Evolutionary conservation across 768 basidiomycete species (phyloP), one percentile per base, ranked within the genome.

Genomic region (Grammothele lineata): DNA sequence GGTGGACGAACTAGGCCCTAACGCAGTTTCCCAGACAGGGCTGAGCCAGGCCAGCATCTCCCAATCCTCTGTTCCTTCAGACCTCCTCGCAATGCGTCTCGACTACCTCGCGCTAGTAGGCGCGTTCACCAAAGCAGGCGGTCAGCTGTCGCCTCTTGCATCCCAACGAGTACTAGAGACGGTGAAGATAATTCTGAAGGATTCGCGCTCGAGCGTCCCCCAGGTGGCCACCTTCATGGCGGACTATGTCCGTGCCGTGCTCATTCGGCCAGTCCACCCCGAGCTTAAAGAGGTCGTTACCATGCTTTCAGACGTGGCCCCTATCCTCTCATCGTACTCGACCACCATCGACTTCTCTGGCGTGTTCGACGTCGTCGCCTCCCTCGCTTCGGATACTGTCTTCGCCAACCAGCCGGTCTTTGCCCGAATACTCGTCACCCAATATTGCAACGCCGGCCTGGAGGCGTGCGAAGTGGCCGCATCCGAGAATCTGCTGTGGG

Each of bases 31-130:
- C 1, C 53, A 62, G 37, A 59, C 58, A 11, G 66, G 65, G 32
- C 37, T 41, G 4, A 33, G 44, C 8, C 48, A 51, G 26, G 46
- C 68, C 17, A 57, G 65, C 15, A 59, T 71, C 24, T 70, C 71
- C 39, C 74, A 74, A 37, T 69, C 75, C 8, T 72, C 72, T 49
- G 54, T 67, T 4, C 71, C 80, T 1, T 80, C 81, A 57, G 77
- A 85, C 58, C 57, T 77, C 6, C 63, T 66, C 18, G 63, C 68
- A 7, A 84, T 90, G 78, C 72, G 82, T 18, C 58, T 80, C 38
- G 85, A 88, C 53, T 88, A 79, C 61, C 70, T 89, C 5, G 67
- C 67, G 3, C 63, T 85, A 18, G 70, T 84, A 4, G 62, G 70
- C 17, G 70, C 69, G 3, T 81, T 78, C 54, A 69, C 72, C 15